phyloP scores from a whole-genome alignment of 371 early-diverging fungal genomes.

The Mucor irregularis region DNA sequence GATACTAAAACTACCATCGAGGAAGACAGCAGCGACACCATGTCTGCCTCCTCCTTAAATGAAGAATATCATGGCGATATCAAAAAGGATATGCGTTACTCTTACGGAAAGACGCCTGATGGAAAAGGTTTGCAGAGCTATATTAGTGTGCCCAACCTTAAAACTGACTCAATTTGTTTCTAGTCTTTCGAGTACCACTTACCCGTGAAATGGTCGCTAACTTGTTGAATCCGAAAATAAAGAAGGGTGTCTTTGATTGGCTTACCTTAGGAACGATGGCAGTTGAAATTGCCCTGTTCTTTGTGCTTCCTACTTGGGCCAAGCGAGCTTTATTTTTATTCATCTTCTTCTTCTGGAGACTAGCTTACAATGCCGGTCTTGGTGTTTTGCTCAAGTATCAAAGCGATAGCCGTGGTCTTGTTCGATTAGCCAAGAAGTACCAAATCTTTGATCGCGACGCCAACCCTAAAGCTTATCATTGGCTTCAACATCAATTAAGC shows the following conservation, averaged over 20 bases:
- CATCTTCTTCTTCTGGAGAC: slow-evolving; percentile 84
- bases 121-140: slow-evolving; percentile 43
- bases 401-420: slow-evolving; percentile 72
- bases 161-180: neutral
- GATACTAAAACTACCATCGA: slow-evolving; percentile 7
- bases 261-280: slow-evolving; percentile 70
- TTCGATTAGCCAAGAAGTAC: slow-evolving; percentile 61
- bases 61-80: slow-evolving; percentile 26
- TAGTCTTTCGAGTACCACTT: slow-evolving; percentile 73
- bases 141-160: neutral
- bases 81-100: slow-evolving; percentile 35
- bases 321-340: slow-evolving; percentile 62
- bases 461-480: slow-evolving; percentile 53
- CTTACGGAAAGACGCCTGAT: slow-evolving; percentile 63
- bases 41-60: slow-evolving; percentile 13
- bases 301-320: slow-evolving; percentile 53
- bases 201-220: slow-evolving; percentile 76
- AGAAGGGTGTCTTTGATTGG: slow-evolving; percentile 77
- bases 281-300: slow-evolving; percentile 64
- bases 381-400: slow-evolving; percentile 83
- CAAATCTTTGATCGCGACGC: slow-evolving; percentile 63
- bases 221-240: slow-evolving; percentile 64
- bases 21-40: slow-evolving; percentile 13
- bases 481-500: slow-evolving; percentile 72
- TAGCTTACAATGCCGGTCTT: slow-evolving; percentile 85